phyloP scores from a whole-genome alignment of 2,329 filamentous ascomycete species.

The Dendryphion nanum region DNA sequence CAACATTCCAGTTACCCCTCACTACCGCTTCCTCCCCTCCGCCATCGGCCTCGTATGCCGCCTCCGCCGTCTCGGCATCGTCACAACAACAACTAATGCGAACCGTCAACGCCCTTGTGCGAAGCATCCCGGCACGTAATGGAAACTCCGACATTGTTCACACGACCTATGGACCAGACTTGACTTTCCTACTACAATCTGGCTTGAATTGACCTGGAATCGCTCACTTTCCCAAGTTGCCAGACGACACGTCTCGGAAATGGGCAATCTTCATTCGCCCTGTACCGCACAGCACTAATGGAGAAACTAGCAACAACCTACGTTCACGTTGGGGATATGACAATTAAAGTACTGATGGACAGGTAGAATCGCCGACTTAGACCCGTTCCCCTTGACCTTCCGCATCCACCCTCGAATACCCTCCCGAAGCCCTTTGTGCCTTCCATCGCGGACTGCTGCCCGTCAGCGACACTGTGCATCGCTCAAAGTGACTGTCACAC shows the following conservation, averaged over 20 bases:
- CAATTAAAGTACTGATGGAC: too few species aligned
- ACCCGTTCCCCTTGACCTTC: too few species aligned
- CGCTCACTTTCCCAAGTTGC: too few species aligned
- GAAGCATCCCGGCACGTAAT: slow-evolving; percentile 2
- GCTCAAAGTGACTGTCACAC: slow-evolving; percentile 9
- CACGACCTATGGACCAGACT: not conserved
- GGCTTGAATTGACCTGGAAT: too few species aligned
- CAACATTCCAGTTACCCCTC: too few species aligned
- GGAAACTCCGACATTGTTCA: not conserved
- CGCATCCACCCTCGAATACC: slow-evolving; percentile 17
- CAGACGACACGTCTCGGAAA: too few species aligned
- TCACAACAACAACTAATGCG: not conserved
- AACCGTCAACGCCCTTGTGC: not conserved
- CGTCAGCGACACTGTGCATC: slow-evolving; percentile 17
- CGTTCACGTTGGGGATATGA: too few species aligned
- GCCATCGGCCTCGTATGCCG: slow-evolving; percentile 2
- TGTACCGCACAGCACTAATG: too few species aligned
- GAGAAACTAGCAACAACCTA: too few species aligned
- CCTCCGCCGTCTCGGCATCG: too few species aligned
- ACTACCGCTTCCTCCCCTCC: slow-evolving; percentile 1
- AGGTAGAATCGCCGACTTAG: too few species aligned
- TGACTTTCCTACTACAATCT: not conserved
- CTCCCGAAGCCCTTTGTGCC: slow-evolving; percentile 13
- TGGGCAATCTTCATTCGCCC: too few species aligned
- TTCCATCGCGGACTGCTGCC: slow-evolving; percentile 23